Evolutionary conservation across 129 eudicot species (phyloP), one percentile per base, ranked within the genome.

Genomic region (Solidago caesia): DNA sequence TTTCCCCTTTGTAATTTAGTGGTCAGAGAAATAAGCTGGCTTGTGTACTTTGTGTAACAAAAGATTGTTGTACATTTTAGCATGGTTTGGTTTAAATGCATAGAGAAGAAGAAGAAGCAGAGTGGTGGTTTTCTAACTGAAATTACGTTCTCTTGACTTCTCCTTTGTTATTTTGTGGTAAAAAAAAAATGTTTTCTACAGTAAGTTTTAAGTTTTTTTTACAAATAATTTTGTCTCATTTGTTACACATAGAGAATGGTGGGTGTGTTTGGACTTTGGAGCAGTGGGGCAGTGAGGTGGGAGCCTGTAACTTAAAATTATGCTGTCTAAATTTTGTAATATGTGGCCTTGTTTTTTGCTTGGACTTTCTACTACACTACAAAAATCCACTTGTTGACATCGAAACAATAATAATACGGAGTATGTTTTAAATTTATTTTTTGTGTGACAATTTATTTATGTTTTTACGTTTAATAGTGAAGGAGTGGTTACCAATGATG

Each of bases 31-130:
- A 33, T 25, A 52, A 43, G 75, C 61, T 45, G 44, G 49, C 29
- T 65, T 72, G 48, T 73, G 78, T 72, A 70, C 71, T 70, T 48
- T 61, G 64, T 59, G 81, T 52, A 48, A 42, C 15, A 62, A 70
- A 51, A 51, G 57, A 44, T 71, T 62, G 82, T 21, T 21, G 82
- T 79, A 72, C 74, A 61, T 72, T 72, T 79, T 15, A 33, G 63
- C 48, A 47, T 21, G 46, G 62, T n/a, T 45, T 8, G 29, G 44
- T 2, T 33, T 33, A 33, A 33, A 33, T 33, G 39, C 39, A 58
- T 45, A 44, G 26, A 21, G 21, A 21, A 21, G 21, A 21, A 21
- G 21, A 21, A 21, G 21, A 21, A 21, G 21, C 21, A 21, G 21
- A 21, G 21, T 21, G 21, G n/a, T 75, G 10, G 52, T 53, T 7